Conservation (phyloP, 495 filamentous ascomycete genomes). For the Penicillium mononematosum region DNA sequence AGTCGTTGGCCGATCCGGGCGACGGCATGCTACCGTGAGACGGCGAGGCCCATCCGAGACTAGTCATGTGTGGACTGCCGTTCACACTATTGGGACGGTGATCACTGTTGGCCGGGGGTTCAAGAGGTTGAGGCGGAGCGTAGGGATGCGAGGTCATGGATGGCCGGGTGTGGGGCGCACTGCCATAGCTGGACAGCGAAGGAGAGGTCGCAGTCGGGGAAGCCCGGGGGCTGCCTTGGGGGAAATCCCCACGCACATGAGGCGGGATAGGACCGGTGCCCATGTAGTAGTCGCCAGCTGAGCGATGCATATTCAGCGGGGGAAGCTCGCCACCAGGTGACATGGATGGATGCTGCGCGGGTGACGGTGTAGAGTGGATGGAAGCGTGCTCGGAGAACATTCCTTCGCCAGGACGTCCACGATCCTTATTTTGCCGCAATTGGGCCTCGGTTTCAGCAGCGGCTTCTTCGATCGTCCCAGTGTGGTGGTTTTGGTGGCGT, state of each 20-base stretch:
- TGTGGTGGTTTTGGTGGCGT: slow-evolving; percentile 93
- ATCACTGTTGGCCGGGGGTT: slow-evolving; percentile 80
- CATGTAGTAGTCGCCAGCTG: slow-evolving; percentile 65
- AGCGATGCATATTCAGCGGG: slow-evolving; percentile 69
- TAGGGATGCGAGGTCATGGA: slow-evolving; percentile 85
- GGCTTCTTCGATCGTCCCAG: slow-evolving; percentile 91
- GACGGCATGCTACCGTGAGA: slow-evolving; percentile 62
- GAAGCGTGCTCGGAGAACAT: slow-evolving; percentile 78
- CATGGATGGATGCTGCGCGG: slow-evolving; percentile 71
- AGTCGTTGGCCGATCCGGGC: slow-evolving; percentile 63
- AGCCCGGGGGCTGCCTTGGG: slow-evolving; percentile 69
- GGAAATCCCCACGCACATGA: slow-evolving; percentile 76
- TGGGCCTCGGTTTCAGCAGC: slow-evolving; percentile 84
- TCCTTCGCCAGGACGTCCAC: slow-evolving; percentile 68
- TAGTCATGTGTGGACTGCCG: slow-evolving; percentile 73
- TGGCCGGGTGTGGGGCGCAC: slow-evolving; percentile 56
- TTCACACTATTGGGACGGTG: slow-evolving; percentile 63
- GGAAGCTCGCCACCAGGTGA: slow-evolving; percentile 78
- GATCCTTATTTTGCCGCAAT: slow-evolving; percentile 58
- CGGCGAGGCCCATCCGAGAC: slow-evolving; percentile 71
- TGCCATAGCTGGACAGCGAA: slow-evolving; percentile 57
- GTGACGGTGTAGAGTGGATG: slow-evolving; percentile 83
- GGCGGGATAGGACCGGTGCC: slow-evolving; percentile 70
- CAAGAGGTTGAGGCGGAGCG: slow-evolving; percentile 79
- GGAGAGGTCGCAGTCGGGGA: slow-evolving; percentile 63